A percentile compares a stretch with the other conserved stretches of the same genome.
Conservation (phyloP, 345 rosid genomes). For the Eucalyptus victrix region DNA sequence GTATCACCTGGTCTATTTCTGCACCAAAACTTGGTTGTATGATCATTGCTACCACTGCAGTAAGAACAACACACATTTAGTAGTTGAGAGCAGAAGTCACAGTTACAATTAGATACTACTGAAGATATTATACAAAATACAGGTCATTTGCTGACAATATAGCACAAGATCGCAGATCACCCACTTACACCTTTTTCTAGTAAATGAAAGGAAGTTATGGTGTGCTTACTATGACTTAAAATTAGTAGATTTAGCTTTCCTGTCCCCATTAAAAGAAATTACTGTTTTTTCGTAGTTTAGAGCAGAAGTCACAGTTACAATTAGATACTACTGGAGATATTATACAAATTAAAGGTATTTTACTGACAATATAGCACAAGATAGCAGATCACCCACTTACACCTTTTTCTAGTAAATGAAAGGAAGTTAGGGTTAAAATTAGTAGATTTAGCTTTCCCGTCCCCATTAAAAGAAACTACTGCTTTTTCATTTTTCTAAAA, state of each 20-base stretch:
- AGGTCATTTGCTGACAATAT: neutral
- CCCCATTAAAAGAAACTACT: neutral
- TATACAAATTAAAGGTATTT: neutral
- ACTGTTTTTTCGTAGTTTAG: neutral
- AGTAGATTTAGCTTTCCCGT: neutral
- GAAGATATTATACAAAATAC: neutral
- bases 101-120: neutral
- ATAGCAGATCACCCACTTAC: neutral
- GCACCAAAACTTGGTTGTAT: slow-evolving; percentile 96
- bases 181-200: neutral
- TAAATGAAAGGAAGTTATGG: neutral
- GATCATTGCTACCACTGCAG: slow-evolving; percentile 97
- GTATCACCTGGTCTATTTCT: slow-evolving; percentile 95
- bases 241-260: neutral
- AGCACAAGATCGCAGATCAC: neutral
- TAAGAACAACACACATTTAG: neutral
- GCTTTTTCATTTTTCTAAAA: neutral
- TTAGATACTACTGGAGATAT: neutral
- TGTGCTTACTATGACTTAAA: neutral
- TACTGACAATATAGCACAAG: neutral
- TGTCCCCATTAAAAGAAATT: neutral
- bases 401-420: neutral
- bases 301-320: neutral
- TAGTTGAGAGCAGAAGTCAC: neutral
- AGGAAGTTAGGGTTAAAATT: neutral